A percentile compares a stretch with the other conserved stretches of the same genome.
These are phyloP conservation scores for Trichophaea hybrida DNA, from an alignment of 2,329 filamentous ascomycete genomes.

Conservation along the genomic window DNA sequence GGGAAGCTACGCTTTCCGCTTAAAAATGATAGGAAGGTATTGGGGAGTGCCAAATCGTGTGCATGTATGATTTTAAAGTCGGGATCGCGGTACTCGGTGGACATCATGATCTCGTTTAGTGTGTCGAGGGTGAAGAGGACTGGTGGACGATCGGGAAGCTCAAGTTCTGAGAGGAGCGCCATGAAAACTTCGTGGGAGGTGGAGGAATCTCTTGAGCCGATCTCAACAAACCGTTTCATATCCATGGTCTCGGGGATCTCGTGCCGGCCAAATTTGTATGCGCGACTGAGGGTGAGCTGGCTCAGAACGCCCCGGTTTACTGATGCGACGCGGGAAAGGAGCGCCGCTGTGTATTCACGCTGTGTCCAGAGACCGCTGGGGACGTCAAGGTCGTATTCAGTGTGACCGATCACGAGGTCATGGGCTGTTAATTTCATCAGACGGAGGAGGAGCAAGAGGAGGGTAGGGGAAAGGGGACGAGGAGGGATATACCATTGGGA, in stretches of 20 bases:
- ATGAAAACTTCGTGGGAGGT: slow-evolving; percentile 24
- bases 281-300: slow-evolving; percentile 35
- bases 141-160: slow-evolving; percentile 34
- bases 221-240: slow-evolving; percentile 14
- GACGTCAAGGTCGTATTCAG: slow-evolving; percentile 53
- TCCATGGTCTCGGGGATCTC: neutral
- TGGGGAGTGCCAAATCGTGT: slow-evolving; percentile 65
- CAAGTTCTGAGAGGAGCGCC: slow-evolving; percentile 21
- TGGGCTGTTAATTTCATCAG: slow-evolving; percentile 42
- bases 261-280: neutral
- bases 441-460: neutral
- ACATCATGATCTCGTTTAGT: slow-evolving; percentile 64
- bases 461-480: neutral
- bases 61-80: slow-evolving; percentile 65
- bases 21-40: slow-evolving; percentile 60
- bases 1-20: slow-evolving; percentile 42
- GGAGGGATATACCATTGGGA: slow-evolving; percentile 56
- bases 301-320: slow-evolving; percentile 56
- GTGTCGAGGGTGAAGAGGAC: slow-evolving; percentile 68
- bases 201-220: slow-evolving; percentile 17
- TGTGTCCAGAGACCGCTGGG: slow-evolving; percentile 60
- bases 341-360: slow-evolving; percentile 57
- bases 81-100: slow-evolving; percentile 59
- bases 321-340: slow-evolving; percentile 57
- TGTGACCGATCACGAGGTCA: slow-evolving; percentile 66